Base-by-base conservation (phyloP, 108 stramenopile species). In the Skeletonema potamos region DNA sequence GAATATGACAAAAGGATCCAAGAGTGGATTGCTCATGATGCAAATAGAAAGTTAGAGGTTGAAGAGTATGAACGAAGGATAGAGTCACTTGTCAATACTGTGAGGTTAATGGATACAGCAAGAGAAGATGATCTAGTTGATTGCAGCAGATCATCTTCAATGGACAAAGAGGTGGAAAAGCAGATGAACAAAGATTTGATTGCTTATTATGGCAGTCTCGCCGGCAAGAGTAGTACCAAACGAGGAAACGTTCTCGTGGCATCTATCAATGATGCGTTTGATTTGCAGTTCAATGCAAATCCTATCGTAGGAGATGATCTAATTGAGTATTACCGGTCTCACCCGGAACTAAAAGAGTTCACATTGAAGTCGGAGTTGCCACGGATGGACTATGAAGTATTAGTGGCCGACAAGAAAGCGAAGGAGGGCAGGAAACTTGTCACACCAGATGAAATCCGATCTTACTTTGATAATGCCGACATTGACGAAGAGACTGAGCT, bases 301-400 rank as follows among this genome's bases (percentile, higher is more conserved):
- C 79, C 81, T 11, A 82, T 85, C 54, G 87, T 89, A 34, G 88
- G 88, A 4, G 74, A 79, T 39, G 87, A 89, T 51, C 74, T 93
- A 20, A 57, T 85, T n/a, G 70, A 86, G 22, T 93, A 93, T 68
- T 93, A 93, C 70, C 56, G 58, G 2, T 72, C 72, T 36, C 88
- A 89, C 10, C 85, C 88, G 0, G 74, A 85, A 32, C 70, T 94
- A 48, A 78, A 76, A 33, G 86, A 94, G 26, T 94, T 91, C 79
- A 94, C 93, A 34, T 55, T 89, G 2, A 76, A 88, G 17, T 87
- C 85, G 26, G 93, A 94, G 78, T 46, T 94, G 12, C 80, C 73
- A 26, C 82, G 93, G n/a, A 94, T 94, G 93, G 68, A 89, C 54
- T 94, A 94, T 76, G 76, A 84, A 39, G 82, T 91, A 8, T 56